Evolutionary conservation across 2,329 filamentous ascomycete genomes (phyloP).

Genomic region (Triangularia verruculosa): DNA sequence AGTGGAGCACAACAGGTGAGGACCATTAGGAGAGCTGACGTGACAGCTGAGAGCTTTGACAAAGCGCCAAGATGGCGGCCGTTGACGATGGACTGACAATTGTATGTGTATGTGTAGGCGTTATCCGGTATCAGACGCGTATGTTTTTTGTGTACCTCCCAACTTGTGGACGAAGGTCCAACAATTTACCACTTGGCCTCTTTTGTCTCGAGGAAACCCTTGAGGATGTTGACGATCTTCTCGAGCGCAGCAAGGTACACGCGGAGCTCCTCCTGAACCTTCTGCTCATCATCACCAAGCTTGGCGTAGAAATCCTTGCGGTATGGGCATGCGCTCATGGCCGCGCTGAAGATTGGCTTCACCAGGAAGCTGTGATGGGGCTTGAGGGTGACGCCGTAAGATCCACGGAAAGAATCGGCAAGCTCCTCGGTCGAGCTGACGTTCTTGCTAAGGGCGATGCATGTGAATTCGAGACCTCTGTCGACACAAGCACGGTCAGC

Average conservation of each 20-base stretch:
- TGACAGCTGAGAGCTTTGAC: neutral
- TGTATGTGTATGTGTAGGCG: neutral
- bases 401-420: conserved; percentile 76
- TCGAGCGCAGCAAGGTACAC: conserved; percentile 76
- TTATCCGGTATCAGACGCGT: neutral
- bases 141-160: neutral
- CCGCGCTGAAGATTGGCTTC: conserved; percentile 88
- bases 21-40: neutral
- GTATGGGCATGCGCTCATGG: conserved; percentile 92
- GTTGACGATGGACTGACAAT: neutral
- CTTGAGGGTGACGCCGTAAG: conserved; percentile 86
- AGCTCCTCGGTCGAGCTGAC: conserved; percentile 72
- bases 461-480: conserved; percentile 92
- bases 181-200: conserved; percentile 54
- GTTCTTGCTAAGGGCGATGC: conserved; percentile 77
- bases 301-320: conserved; percentile 90
- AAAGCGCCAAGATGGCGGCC: neutral
- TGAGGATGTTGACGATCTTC: conserved; percentile 73
- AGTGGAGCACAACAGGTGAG: neutral
- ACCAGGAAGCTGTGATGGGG: conserved; percentile 85
- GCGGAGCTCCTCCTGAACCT: conserved; percentile 62
- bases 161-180: neutral
- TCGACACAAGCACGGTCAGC: conserved; percentile 6
- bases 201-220: conserved; percentile 53
- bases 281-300: conserved; percentile 64